phyloP scores from a whole-genome alignment of 805 yeast genomes.

The Saccharomycopsis fodiens region DNA sequence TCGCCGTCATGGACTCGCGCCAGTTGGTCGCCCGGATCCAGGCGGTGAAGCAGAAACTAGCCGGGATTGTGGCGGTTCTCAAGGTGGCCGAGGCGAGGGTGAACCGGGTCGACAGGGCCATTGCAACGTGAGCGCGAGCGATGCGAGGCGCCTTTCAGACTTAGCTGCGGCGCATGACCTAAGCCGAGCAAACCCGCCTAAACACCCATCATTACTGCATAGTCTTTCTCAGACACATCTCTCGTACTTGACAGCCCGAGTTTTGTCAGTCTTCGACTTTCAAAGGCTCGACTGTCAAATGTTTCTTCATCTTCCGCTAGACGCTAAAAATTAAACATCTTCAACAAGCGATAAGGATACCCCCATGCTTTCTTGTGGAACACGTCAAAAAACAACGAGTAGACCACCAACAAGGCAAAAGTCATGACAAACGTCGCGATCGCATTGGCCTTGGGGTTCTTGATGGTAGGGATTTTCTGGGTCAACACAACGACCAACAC shows the following conservation, averaged over 20 bases:
- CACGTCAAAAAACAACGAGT: conserved; percentile 55
- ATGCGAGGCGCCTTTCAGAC: not conserved
- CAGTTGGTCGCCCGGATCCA: conserved; percentile 2
- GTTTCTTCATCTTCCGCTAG: too few relatives aligned
- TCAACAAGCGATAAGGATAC: conserved; percentile 64
- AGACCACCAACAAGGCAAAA: conserved; percentile 43
- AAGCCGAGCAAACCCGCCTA: too few relatives aligned
- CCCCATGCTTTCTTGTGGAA: conserved; percentile 66
- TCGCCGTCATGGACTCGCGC: conserved; percentile 6
- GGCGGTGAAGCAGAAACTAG: not conserved
- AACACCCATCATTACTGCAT: too few relatives aligned
- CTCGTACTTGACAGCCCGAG: too few relatives aligned
- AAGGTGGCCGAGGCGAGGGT: conserved; percentile 8
- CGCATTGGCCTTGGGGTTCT: conserved; percentile 39
- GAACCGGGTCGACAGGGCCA: not conserved
- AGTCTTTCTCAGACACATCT: too few relatives aligned
- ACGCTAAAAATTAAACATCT: conserved; percentile 23
- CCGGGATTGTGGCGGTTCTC: conserved; percentile 1
- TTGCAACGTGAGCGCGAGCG: too few relatives aligned
- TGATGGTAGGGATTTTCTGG: conserved; percentile 45
- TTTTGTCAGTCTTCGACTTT: too few relatives aligned
- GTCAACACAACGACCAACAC: conserved; percentile 51
- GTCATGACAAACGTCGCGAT: conserved; percentile 40
- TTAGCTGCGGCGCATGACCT: too few relatives aligned
- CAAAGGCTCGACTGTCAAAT: too few relatives aligned